Evolutionary conservation across 2,329 filamentous ascomycete species (phyloP).

Genomic region (Cladosporium sp.): DNA sequence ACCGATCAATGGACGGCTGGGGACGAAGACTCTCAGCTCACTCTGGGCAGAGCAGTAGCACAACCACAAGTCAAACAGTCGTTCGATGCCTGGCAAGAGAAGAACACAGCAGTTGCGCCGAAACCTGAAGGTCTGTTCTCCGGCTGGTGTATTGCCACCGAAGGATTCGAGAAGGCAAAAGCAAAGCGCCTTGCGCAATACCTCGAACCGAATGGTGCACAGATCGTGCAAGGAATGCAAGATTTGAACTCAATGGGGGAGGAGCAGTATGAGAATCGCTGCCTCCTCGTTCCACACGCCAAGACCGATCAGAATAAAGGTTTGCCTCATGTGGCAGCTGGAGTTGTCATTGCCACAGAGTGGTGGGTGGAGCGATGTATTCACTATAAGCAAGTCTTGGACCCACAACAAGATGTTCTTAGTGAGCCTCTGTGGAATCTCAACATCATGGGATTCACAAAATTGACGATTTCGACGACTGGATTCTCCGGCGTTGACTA

Average conservation of each 20-base stretch:
- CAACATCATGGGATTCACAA: constrained; percentile 58
- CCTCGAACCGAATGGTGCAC: constrained; percentile 34
- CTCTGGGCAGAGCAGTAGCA: constrained; percentile 32
- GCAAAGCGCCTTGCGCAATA: constrained; percentile 25
- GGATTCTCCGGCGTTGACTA: constrained; percentile 83
- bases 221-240: constrained; percentile 24
- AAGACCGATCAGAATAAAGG: constrained; percentile 28
- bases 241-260: background rate
- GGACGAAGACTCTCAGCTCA: constrained; percentile 22
- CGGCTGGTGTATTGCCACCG: constrained; percentile 31
- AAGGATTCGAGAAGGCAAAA: constrained; percentile 31
- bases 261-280: background rate
- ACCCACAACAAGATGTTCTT: constrained; percentile 69
- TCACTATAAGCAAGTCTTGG: constrained; percentile 69
- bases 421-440: constrained; percentile 69
- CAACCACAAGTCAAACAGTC: constrained; percentile 41
- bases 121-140: constrained; percentile 32
- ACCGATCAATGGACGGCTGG: constrained; percentile 28
- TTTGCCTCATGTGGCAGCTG: constrained; percentile 30
- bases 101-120: background rate
- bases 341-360: constrained; percentile 66
- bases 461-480: constrained; percentile 64
- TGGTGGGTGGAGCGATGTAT: constrained; percentile 93
- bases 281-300: constrained; percentile 37
- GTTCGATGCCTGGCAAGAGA: background rate